Base-by-base conservation (phyloP, 140 eudicot species). In the Flaveria floridana region DNA sequence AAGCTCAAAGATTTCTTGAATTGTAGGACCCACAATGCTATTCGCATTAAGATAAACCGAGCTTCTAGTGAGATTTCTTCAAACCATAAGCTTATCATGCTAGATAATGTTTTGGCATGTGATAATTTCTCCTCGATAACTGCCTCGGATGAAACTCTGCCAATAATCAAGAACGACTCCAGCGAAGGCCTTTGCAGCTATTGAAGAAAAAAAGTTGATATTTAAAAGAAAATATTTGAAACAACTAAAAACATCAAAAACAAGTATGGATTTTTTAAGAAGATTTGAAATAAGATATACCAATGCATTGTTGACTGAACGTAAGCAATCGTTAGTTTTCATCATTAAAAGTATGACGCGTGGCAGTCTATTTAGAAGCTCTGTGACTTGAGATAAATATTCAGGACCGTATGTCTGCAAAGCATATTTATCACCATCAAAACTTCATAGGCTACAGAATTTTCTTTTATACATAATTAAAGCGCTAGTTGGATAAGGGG, bases 291-390 rank as follows among this genome's bases (percentile, higher is more conserved):
- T 78, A 52, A 26, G 42, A 71, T 48, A 18, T 88, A 88, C 99
- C 99, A 93, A 79, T 68, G 88, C 79, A 16, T 82, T 85, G 84
- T 88, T 84, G 67, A 90, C 96, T 66, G 99, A 80, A 37, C 96
- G 89, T 57, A 90, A 82, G 82, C 99, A 93, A 80, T 93, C 99
- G 62, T 93, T 90, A 66, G 99, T 93, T 83, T 93, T 93, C 63
- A 93, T 89, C 99, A 90, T 93, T 67, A 88, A 55, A 75, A 93
- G 91, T 68, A 93, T 88, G 39, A 93, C 99, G 61, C 96, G 97
- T 3, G 99, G 99, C 75, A 93, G 82, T 75, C 97, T 83, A 72
- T 84, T 78, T 56, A 93, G 87, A 69, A 93, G 97, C 80, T 93
- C 99, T 1, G 96, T 79, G 70, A 93, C 90, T 82, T 93, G 91